A percentile compares a stretch with the other conserved stretches of the same genome.
These are phyloP conservation scores for Fusarium sterilihyphosum DNA, from an alignment of 2,329 filamentous ascomycete species.

Conservation along the genomic window DNA sequence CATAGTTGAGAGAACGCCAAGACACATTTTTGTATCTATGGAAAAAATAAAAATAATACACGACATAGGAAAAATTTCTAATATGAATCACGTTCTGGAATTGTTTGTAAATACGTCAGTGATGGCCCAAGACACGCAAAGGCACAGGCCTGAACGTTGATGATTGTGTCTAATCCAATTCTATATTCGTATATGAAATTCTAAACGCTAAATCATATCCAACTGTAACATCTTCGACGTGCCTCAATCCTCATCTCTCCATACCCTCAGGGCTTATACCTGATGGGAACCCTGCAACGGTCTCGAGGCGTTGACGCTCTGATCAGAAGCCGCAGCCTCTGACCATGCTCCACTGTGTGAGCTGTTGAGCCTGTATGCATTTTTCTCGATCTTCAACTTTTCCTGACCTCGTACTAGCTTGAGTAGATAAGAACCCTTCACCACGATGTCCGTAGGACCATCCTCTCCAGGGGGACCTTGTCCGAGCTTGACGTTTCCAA, in stretches of 20 bases:
- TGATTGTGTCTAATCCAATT: background rate
- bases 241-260: background rate
- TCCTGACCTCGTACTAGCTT: constrained; percentile 36
- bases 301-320: background rate
- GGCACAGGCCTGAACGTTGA: background rate
- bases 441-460: constrained; percentile 42
- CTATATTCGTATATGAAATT: constrained; percentile 1
- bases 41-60: background rate
- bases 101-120: background rate
- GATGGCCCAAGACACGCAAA: background rate
- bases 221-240: background rate
- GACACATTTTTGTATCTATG: background rate
- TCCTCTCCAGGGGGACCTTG: constrained; percentile 40
- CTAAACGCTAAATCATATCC: background rate
- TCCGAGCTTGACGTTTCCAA: constrained; percentile 48
- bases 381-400: constrained; percentile 20
- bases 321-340: background rate
- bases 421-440: constrained; percentile 46
- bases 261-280: background rate
- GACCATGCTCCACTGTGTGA: constrained; percentile 9
- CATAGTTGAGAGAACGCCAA: background rate
- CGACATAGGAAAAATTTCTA: background rate
- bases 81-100: background rate
- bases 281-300: constrained; percentile 3
- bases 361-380: constrained; percentile 28